phyloP scores from a whole-genome alignment of 495 filamentous ascomycete genomes.

The Patellaria atrata region DNA sequence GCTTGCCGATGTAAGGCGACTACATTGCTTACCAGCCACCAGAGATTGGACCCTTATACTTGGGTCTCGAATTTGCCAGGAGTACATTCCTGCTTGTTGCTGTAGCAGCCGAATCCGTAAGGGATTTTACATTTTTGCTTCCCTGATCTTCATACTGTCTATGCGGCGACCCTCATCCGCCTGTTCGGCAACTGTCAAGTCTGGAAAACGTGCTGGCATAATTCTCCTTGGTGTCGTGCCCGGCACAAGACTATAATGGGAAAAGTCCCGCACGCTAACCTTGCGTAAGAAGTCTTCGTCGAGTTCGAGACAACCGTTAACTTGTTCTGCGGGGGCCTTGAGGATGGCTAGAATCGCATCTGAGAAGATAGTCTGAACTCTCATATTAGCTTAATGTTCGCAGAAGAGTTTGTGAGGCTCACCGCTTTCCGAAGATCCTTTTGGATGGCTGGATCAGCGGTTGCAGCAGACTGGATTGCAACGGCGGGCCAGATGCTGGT shows the following conservation, averaged over 20 bases:
- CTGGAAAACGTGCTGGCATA: conserved; percentile 60
- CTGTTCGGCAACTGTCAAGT: conserved; percentile 62
- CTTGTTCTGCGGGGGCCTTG: conserved; percentile 37
- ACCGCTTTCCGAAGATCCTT: conserved; percentile 50
- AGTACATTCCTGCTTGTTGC: too few species aligned
- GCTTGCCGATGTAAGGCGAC: too few species aligned
- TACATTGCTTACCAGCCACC: too few species aligned
- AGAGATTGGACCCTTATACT: too few species aligned
- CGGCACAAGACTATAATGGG: conserved; percentile 52
- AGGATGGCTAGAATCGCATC: conserved; percentile 70
- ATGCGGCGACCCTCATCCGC: conserved; percentile 62
- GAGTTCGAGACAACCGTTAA: conserved; percentile 60
- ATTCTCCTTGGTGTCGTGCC: conserved; percentile 56
- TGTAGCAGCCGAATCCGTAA: too few species aligned
- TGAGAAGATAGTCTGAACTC: conserved; percentile 48
- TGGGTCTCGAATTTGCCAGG: too few species aligned
- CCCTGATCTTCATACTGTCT: conserved; percentile 42
- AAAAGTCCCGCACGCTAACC: conserved; percentile 56
- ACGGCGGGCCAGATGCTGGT: conserved; percentile 72
- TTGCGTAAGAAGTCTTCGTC: conserved; percentile 73
- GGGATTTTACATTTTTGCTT: conserved; percentile 25
- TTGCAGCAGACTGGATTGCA: conserved; percentile 58
- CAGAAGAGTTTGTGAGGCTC: conserved; percentile 11
- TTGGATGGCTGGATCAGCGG: conserved; percentile 29
- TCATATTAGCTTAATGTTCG: not conserved